Evolutionary conservation across 1,139 yeast genomes (phyloP), one percentile per base, ranked within the genome.

Genomic region (Ashbya aceris): DNA sequence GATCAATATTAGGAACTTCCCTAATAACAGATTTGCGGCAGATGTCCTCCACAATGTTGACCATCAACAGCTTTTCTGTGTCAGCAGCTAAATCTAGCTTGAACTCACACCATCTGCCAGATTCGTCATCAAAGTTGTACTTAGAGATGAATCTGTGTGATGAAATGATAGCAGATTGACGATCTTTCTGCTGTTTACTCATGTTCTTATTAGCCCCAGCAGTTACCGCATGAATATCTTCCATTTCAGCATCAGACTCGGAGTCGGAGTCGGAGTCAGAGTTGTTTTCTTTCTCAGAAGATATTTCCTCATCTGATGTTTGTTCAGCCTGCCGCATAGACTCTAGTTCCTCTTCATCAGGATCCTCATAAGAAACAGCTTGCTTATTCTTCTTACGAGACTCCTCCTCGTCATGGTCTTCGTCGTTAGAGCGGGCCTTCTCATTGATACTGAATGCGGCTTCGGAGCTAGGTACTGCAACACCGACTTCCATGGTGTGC

Each of bases 31-130:
- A 85, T 55, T 75, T 74, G 55, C 86, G 83, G 66, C 97, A 87
- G 48, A 91, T 78, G 44, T 83, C 91, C 68, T 93, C 99, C 47
- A 91, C 80, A 58, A 93, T 81, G 69, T 91, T 91, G 44, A 93
- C 96, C 98, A 93, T 89, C 71, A 93, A 79, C 63, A 93, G 71
- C 71, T 93, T 93, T 66, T 87, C 93, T 33, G 94, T 81, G 41
- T 80, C 83, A 28, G 94, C 89, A 43, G 87, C 79, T 55, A 87
- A 74, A 57, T 84, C 91, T 47, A 93, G 67, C 57, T 79, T 80
- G 64, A 93, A 84, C 62, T 83, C 83, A 70, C 97, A 89, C 96
- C 96, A 89, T 58, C 79, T 77, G 49, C 98, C 98, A 38, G 71
- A 60, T 28, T 69, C 77, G 61, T 91, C 97, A 65, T 93, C 98